Conservation (phyloP, 805 yeast species). For the Metschnikowia cerradonensis region DNA sequence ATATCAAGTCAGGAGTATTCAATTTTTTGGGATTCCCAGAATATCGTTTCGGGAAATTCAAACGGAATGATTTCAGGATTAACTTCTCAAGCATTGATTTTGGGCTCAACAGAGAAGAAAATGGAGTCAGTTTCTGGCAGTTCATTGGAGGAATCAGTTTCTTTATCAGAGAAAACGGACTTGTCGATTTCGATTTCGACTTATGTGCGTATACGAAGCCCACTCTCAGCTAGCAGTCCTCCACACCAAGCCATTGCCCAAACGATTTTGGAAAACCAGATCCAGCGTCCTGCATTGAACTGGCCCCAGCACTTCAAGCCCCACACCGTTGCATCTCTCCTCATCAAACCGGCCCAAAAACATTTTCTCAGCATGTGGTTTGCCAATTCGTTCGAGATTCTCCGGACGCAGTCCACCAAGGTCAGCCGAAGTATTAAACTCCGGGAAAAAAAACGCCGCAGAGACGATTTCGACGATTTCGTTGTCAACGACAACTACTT, state of each 20-base stretch:
- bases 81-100: too few species aligned
- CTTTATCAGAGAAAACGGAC: too few species aligned
- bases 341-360: conserved; percentile 26
- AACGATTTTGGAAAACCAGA: neutral
- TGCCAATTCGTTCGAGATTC: conserved; percentile 31
- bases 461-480: conserved; percentile 33
- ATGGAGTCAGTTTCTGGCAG: too few species aligned
- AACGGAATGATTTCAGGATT: too few species aligned
- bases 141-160: too few species aligned
- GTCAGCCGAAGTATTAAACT: conserved; percentile 30
- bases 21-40: too few species aligned
- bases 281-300: conserved; percentile 10
- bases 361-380: conserved; percentile 38
- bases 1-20: too few species aligned
- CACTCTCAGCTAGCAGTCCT: neutral
- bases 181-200: too few species aligned
- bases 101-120: too few species aligned
- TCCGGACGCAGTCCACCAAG: conserved; percentile 28
- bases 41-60: too few species aligned
- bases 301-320: conserved; percentile 42
- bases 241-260: neutral
- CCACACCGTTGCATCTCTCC: conserved; percentile 25
- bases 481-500: conserved; percentile 31
- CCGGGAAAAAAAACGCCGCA: conserved; percentile 19
- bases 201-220: neutral